Evolutionary conservation across 2,329 filamentous ascomycete genomes (phyloP).

Genomic region (Beauveria asiatica): DNA sequence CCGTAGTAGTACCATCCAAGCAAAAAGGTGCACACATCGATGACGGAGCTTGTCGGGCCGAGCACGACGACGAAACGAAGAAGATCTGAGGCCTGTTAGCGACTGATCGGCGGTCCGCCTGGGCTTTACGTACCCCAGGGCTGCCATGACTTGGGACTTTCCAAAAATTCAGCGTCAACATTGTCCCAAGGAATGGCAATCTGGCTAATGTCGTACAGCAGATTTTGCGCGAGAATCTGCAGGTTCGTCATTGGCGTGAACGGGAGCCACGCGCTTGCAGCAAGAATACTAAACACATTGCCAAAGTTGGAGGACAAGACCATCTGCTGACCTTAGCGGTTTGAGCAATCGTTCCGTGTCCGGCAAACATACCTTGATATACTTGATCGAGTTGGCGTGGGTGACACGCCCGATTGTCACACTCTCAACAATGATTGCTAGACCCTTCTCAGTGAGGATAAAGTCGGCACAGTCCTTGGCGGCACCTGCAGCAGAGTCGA

Average conservation of each 20-base stretch:
- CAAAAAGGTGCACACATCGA: constrained; percentile 19
- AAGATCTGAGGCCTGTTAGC: constrained; percentile 14
- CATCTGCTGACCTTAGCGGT: constrained; percentile 15
- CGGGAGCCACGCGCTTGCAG: constrained; percentile 21
- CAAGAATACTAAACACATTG: constrained; percentile 22
- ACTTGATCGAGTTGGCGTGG: constrained; percentile 23
- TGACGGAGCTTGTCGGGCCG: constrained; percentile 21
- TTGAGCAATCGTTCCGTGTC: neutral
- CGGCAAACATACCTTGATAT: constrained; percentile 17
- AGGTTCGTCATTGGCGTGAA: constrained; percentile 21
- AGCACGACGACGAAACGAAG: constrained; percentile 21
- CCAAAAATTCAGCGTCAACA: constrained; percentile 20
- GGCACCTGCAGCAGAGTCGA: constrained; percentile 21
- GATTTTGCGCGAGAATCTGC: constrained; percentile 21
- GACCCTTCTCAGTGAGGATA: constrained; percentile 22
- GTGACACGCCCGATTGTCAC: constrained; percentile 20
- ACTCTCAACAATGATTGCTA: constrained; percentile 20
- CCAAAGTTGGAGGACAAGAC: constrained; percentile 24
- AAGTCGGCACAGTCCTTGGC: constrained; percentile 23
- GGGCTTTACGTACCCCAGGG: constrained; percentile 11
- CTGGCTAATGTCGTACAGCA: constrained; percentile 23
- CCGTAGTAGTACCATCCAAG: constrained; percentile 20
- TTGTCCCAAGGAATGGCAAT: constrained; percentile 23
- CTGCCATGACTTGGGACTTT: constrained; percentile 19
- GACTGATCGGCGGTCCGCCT: too few species aligned